Evolutionary conservation across 768 basidiomycete genomes (phyloP), one percentile per base, ranked within the genome.

Genomic region (Lentinula edodes): DNA sequence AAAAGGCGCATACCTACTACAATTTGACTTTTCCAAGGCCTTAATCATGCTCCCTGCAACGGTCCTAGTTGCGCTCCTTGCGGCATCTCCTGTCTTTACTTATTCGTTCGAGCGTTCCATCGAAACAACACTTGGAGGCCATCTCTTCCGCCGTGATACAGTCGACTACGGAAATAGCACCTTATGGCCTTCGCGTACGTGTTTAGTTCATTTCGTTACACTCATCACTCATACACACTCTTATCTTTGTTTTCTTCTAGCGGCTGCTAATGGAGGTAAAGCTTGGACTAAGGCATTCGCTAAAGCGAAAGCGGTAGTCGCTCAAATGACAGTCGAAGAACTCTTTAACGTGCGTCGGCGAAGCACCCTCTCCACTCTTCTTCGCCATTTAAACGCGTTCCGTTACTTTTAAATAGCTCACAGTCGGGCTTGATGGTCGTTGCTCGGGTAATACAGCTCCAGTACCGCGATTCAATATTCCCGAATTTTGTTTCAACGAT

Each of bases 391-490:
- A 23, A 41, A 38, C 38, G 18, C 38, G 15, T 2, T 7, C 39
- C 28, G 1, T 20, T 39, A 16, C 5, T 5, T n/a, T 28, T 10
- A 10, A 20, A 8, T 18, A 54, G 53, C 38, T 54, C n/a, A 58
- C 56, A 3, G 42, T 36, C 13, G 56, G 56, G 6, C 20, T 58
- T 6, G 20, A 28, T 34, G 56, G 56, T 15, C 56, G 41, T 6
- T 58, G 56, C 28, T 42, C 34, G 32, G 56, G 56, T 23, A 58
- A 58, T 10, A 28, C 35, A 3, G 56, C 39, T 36, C n/a, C 42
- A 8, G 56, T 58, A 12, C 56, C 56, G n/a, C 56, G 56, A 45
- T 36, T 58, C 5, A 58, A 58, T 28, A 58, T 58, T 23, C 42
- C 42, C 10, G 20, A 34, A 15, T 36, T 58, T 10, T 58, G 56